Evolutionary conservation across 768 basidiomycete genomes (phyloP).

Genomic region (Phlebiopsis gigantea): DNA sequence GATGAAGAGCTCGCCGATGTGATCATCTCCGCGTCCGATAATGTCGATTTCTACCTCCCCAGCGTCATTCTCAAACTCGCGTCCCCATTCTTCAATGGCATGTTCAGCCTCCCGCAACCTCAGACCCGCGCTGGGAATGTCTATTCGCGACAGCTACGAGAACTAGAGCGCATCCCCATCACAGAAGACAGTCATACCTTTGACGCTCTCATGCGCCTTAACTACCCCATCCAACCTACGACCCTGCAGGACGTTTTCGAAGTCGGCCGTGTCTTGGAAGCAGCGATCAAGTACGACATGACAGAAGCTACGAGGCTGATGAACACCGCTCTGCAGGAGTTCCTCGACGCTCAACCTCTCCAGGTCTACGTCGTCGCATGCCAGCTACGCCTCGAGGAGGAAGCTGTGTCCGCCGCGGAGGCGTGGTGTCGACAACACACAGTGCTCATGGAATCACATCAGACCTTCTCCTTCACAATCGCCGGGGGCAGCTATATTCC

Average conservation of each 20-base stretch:
- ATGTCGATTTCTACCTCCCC: not conserved
- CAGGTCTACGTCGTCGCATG: not conserved
- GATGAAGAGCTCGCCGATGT: no score
- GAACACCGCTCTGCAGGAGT: not conserved
- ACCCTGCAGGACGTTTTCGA: no score
- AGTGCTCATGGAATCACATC: no score
- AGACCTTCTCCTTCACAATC: no score
- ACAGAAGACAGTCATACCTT: not conserved
- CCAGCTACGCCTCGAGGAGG: not conserved
- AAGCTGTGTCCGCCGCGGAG: not conserved
- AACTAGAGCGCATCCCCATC: not conserved
- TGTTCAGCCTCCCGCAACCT: not conserved
- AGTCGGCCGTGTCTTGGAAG: not conserved
- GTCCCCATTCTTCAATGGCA: conserved; percentile 2
- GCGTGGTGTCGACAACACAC: not conserved
- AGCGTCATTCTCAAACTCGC: not conserved
- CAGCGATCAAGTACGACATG: not conserved
- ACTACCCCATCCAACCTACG: not conserved
- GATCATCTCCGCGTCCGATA: no score
- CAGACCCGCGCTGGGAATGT: not conserved
- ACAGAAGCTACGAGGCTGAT: not conserved
- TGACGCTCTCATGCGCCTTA: not conserved
- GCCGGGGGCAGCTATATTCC: no score
- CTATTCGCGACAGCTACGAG: no score
- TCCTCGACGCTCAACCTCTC: not conserved